Conservation (phyloP, 2,329 filamentous ascomycete genomes). For the Penicillium aurantiogriseum region DNA sequence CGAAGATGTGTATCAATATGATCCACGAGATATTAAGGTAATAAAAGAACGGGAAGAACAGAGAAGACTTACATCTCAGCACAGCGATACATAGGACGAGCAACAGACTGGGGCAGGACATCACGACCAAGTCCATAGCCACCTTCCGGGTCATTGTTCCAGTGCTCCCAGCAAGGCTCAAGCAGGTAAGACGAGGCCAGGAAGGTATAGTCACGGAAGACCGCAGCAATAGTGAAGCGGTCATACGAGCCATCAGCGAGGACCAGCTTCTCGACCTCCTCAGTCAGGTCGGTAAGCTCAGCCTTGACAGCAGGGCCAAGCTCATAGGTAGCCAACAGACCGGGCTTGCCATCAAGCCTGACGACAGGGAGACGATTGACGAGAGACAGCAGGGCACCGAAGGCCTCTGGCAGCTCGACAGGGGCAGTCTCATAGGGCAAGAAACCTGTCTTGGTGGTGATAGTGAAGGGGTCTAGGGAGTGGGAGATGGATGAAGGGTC, state of each 20-base stretch:
- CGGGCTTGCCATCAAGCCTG: constrained; percentile 69
- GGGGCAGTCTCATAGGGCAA: constrained; percentile 43
- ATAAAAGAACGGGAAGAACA: constrained; percentile 2
- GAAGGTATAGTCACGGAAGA: constrained; percentile 92
- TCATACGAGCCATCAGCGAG: constrained; percentile 57
- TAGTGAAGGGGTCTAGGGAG: constrained; percentile 48
- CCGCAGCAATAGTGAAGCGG: constrained; percentile 75
- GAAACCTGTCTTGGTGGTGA: constrained; percentile 48
- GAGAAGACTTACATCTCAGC: constrained; percentile 73
- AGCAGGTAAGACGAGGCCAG: constrained; percentile 84
- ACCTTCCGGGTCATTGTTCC: constrained; percentile 57
- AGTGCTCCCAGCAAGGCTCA: constrained; percentile 83
- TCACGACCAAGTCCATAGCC: constrained; percentile 76
- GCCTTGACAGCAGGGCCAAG: constrained; percentile 72
- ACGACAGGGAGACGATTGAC: constrained; percentile 76
- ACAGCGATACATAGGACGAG: constrained; percentile 78
- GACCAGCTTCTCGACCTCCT: constrained; percentile 66
- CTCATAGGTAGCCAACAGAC: constrained; percentile 70
- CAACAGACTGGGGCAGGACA: constrained; percentile 68
- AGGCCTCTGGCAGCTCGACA: constrained; percentile 65
- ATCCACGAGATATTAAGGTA: neutral
- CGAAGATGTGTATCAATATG: neutral
- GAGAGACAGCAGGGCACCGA: constrained; percentile 69
- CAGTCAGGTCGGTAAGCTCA: constrained; percentile 75
- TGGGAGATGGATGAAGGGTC: constrained; percentile 42